Evolutionary conservation across 225 moss, liverwort and hornwort species (phyloP).

Genomic region (Marchantia polymorpha): DNA sequence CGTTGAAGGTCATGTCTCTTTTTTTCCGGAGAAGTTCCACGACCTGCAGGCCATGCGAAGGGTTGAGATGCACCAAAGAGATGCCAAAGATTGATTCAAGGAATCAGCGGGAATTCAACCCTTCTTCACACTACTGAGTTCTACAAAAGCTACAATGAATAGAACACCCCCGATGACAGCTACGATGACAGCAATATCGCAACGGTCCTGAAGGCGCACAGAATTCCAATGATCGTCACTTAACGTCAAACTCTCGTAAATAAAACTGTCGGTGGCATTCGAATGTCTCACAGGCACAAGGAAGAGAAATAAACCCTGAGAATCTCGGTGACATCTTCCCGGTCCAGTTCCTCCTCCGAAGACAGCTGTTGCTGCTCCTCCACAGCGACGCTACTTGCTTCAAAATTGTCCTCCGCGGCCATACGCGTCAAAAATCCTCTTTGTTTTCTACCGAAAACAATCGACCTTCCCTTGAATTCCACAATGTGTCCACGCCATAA

Average conservation of each 20-base stretch:
- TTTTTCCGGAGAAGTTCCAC: slow-evolving; percentile 84
- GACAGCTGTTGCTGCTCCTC: slow-evolving; percentile 43
- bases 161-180: not conserved
- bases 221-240: not conserved
- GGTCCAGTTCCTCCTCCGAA: slow-evolving; percentile 68
- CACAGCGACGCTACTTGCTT: slow-evolving; percentile 56
- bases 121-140: not conserved
- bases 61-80: not conserved
- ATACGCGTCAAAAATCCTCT: not conserved
- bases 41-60: slow-evolving; percentile 46
- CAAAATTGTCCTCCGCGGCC: slow-evolving; percentile 48
- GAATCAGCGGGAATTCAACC: not conserved
- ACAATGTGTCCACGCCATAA: not conserved
- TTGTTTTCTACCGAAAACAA: not conserved
- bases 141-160: not conserved
- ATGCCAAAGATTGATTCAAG: not conserved
- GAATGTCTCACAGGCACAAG: not conserved
- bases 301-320: slow-evolving; percentile 42
- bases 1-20: slow-evolving; percentile 88
- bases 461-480: not conserved
- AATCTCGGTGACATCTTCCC: slow-evolving; percentile 53
- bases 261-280: not conserved
- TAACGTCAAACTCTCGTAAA: not conserved
- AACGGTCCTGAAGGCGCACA: not conserved
- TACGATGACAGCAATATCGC: not conserved